Evolutionary conservation across 2,329 filamentous ascomycete genomes (phyloP), one percentile per base, ranked within the genome.

Genomic region (Ilyonectria sp.): DNA sequence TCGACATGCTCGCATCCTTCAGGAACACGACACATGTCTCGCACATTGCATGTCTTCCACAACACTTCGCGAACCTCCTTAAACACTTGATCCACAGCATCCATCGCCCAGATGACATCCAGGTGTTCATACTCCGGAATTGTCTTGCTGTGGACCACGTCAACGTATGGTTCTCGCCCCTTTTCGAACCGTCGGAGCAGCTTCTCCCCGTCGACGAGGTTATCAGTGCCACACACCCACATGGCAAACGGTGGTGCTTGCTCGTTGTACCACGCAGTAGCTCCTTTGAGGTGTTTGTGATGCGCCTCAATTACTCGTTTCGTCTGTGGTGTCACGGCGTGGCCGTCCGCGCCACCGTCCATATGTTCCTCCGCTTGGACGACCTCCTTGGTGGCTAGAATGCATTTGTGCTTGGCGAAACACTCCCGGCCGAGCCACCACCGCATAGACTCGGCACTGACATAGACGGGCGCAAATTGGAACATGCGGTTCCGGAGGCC

Each of bases 351-450:
- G 7, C 60, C 63, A 57, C 91, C 89, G 60, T 92, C 90, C 63
- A 90, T 85, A 31, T 80, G 82, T 49, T 92, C 89, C 73, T 93
- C 91, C 9, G 87, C 86, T 47, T 80, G 84, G 63, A 88, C 87
- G 66, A 92, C 90, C 69, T 95, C 92, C 44, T 89, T 88, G 1
- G 94, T 97, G 1, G 93, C 88, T 7, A 98, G 84, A 58, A 98
- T 97, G 77, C 95, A 98, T 78, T 93, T 94, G 75, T 97, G 94
- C 74, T 79, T 80, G 2, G 86, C 85, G 76, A 97, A 98, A 73
- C 94, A 94, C 74, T 96, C 94, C 4, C 91, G 85, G 0, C 95
- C 95, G 0, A 98, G 86, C 95, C 95, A 98, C 95, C 95, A 98
- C 6, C 94, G 87, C 94, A 98, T 97, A 65, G 91, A 92, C 82